These are phyloP conservation scores for Globisporangium mamillatum DNA, from an alignment of 352 stramenopile species.

Conservation along the genomic window DNA sequence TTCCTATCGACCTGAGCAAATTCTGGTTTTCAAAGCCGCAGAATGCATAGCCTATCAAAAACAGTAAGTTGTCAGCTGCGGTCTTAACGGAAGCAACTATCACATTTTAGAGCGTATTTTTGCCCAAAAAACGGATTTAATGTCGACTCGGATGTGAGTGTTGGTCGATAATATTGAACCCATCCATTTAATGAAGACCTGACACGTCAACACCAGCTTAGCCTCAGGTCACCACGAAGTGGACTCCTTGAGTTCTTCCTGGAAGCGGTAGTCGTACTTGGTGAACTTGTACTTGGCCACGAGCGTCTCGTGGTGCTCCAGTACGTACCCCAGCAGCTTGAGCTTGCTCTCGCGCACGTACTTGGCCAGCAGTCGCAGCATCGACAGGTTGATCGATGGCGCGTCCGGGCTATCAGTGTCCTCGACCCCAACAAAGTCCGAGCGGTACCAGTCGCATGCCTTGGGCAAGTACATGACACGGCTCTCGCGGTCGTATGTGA, in stretches of 20 bases:
- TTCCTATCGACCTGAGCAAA: no score
- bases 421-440: slow-evolving; percentile 32
- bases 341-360: slow-evolving; percentile 33
- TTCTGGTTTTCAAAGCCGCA: no score
- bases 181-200: no score
- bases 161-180: no score
- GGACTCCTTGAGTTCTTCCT: slow-evolving; percentile 25
- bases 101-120: no score
- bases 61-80: no score
- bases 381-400: slow-evolving; percentile 19
- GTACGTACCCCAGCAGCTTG: slow-evolving; percentile 36
- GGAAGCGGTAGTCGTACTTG: slow-evolving; percentile 58
- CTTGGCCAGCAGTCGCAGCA: slow-evolving; percentile 27
- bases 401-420: neutral
- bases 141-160: no score
- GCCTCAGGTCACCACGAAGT: neutral
- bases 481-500: slow-evolving; percentile 47
- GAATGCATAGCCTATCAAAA: no score
- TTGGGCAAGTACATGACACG: slow-evolving; percentile 48
- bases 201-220: no score
- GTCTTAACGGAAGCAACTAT: no score
- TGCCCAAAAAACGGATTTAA: no score
- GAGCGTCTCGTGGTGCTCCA: slow-evolving; percentile 28
- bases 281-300: slow-evolving; percentile 46
- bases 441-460: slow-evolving; percentile 54